Base-by-base conservation (phyloP, 192 early-diverging fungal genomes). In the Backusella australiensis region DNA sequence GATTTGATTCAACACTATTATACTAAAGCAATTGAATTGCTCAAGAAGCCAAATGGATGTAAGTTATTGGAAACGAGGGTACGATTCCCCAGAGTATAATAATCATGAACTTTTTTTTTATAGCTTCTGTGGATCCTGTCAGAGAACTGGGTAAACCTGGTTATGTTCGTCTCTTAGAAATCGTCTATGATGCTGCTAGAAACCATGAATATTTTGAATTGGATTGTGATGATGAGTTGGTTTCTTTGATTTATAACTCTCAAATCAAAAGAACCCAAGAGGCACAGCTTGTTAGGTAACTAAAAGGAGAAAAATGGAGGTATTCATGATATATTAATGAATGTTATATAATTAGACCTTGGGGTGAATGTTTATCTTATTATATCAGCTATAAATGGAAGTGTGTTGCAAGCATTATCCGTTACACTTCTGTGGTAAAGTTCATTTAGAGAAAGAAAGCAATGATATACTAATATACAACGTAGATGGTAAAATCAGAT, bases 351-450 rank as follows among this genome's bases (percentile, higher is more conserved):
- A 29, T 21, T 59, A 73, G 77, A 44, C 35, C 44, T 23, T 78
- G 77, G 77, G 77, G 77, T 19, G 73, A 74, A 29, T 39, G 42
- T 11, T 35, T 69, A 67, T 67, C 77, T 7, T 74, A 46, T 15
- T 74, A 74, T 49, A 78, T 74, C 5, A 44, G 77, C 34, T 65
- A 42, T 67, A 78, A 78, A 70, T 78, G 77, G 77, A 68, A 74
- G 36, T 53, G 63, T 42, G 34, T 78, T 12, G 46, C 74, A 56
- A 44, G 34, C 3, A 78, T 78, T 9, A 46, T 78, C 1, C 21
- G 35, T 32, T 78, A 69, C 34, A 44, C 66, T 11, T 44, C 72
- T 14, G 4, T 46, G 41, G 72, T 78, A 49, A 78, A 41, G 5
- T 11, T 19, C 2, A 15, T 49, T 42, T 42, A 14, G 36, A 63